phyloP scores from a whole-genome alignment of 23 red algal genomes.

The Gracilaria gracilis region DNA sequence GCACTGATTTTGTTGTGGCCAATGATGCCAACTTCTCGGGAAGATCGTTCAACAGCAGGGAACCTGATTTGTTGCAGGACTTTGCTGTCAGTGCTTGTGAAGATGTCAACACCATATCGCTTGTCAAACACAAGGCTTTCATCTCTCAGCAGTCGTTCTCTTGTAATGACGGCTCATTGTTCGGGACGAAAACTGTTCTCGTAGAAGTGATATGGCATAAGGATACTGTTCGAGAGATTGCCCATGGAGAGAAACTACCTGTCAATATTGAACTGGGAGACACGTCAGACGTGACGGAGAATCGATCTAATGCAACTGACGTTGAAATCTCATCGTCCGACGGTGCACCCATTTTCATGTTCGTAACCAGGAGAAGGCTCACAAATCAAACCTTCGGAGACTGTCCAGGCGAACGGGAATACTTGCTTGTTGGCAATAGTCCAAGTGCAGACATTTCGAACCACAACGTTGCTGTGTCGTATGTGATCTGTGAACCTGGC shows the following conservation, averaged over 20 bases:
- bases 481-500: background rate
- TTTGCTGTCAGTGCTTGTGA: slow-evolving; percentile 4
- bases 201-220: slow-evolving; percentile 31
- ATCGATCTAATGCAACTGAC: background rate
- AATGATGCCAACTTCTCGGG: background rate
- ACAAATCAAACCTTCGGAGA: background rate
- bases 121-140: slow-evolving; percentile 15
- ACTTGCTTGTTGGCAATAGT: background rate
- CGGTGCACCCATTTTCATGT: background rate
- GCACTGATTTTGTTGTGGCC: background rate
- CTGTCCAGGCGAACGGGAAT: background rate
- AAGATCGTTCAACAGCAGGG: background rate
- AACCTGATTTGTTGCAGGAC: background rate
- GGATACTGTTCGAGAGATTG: background rate
- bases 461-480: background rate
- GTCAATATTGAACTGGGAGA: slow-evolving; percentile 23
- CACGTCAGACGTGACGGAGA: background rate
- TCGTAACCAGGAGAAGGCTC: background rate
- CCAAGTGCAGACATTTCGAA: background rate
- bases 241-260: background rate
- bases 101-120: background rate
- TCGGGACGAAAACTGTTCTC: background rate
- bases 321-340: background rate
- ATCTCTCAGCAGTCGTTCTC: background rate
- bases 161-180: background rate